Evolutionary conservation across 2,329 filamentous ascomycete genomes (phyloP), one percentile per base, ranked within the genome.

Genomic region (Arachnomyces sp.): DNA sequence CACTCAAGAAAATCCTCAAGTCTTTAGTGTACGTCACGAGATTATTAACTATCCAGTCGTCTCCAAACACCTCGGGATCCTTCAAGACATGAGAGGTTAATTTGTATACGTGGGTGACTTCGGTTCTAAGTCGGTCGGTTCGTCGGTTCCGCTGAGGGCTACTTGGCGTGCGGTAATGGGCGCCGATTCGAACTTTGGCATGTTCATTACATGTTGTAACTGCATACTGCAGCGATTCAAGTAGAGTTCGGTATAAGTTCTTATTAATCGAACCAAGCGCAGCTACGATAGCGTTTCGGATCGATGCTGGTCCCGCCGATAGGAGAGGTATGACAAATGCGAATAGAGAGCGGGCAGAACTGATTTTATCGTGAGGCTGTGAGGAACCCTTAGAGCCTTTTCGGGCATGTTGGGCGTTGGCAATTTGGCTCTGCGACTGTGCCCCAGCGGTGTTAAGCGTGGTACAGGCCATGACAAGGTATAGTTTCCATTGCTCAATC

Each of bases 401-500:
- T 32, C 90, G 78, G 3, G 78, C 74, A 61, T 96, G 90, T 48
- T 93, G 84, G 29, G 74, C 73, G 45, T 74, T 74, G 9, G 72
- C 69, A 21, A 81, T 70, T 40, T 80, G 77, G 15, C 73, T 72
- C 45, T 75, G 70, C 28, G 70, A 72, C 41, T 77, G 71, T 14
- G 71, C 78, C 7, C 87, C 87, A 7, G 86, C 77, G 50, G 92
- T 92, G 29, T 86, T 89, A 42, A 98, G 72, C 0, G 92, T 96
- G 7, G 90, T 95, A 63, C 93, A 98, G 7, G 90, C 92, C 66
- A 98, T 95, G 40, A 95, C 89, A 17, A 98, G 73, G 60, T 96
- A 96, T 2, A 96, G 71, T 63, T 95, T 96, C 90, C 90, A 98
- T 59, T 98, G 92, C 62, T 96, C 93, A 43, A 98, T 80, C 42